Evolutionary conservation across 352 stramenopile species (phyloP), one percentile per base, ranked within the genome.

Genomic region (Phytophthora hybrid): DNA sequence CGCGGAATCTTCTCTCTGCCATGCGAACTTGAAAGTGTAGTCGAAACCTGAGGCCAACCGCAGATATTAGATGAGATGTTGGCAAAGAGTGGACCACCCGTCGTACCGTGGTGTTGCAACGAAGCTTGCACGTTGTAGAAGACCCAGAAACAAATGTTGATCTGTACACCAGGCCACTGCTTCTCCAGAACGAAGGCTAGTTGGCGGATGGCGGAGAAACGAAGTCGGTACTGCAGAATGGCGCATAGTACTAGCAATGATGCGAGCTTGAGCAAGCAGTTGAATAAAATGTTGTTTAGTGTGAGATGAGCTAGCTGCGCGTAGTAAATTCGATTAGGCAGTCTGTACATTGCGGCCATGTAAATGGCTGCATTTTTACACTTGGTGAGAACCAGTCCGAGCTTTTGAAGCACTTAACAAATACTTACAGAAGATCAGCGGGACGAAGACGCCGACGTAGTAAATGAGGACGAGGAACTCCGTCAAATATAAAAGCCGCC

Each of bases 161-260:
- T 51, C 34, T 80, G 75, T 1, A 81, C 46, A n/a, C 74, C 32
- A 11, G 18, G 53, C 56, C 58, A 69, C 23, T 82, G 69, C 0
- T 46, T 69, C 16, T 63, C 52, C 13, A 85, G 55, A 10, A 83
- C 79, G 44, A 85, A 80, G 34, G 69, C 73, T 9, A 85, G 57
- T 6, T 81, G 73, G 9, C 71, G 54, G 10, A 82, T 19, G 9
- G n/a, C 49, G 11, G 65, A 61, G 6, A 72, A 18, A 0, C 31
- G 57, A 10, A 72, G 51, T 18, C 60, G 53, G 19, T 26, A n/a
- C 26, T 23, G 21, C 14, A 63, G 51, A 9, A 60, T 34, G 1
- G 14, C 23, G 23, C 57, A 58, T 3, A 72, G 21, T 19, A 49
- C 3, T 5, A 53, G 5, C 5, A 66, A 19, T 16, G 49, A 49